phyloP scores from a whole-genome alignment of 1,139 yeast genomes.

The Petasospora fabianii region DNA sequence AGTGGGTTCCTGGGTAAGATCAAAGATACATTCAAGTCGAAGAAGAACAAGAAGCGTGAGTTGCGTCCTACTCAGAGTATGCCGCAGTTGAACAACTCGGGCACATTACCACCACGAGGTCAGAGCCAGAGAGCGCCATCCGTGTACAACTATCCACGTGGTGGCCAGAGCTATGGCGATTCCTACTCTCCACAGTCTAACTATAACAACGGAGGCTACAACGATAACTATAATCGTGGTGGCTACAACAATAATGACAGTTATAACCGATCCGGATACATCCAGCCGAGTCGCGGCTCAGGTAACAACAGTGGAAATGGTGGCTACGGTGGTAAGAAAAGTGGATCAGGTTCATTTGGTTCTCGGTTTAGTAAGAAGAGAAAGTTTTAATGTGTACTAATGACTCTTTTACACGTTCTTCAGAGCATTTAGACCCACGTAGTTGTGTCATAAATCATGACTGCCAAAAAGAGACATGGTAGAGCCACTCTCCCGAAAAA shows the following conservation, averaged over 20 bases:
- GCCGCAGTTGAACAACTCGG: constrained; percentile 14
- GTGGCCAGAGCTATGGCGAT: constrained; percentile 4
- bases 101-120: constrained; percentile 14
- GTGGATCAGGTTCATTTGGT: neutral
- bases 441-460: too few relatives aligned
- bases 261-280: constrained; percentile 7
- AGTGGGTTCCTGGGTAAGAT: constrained; percentile 41
- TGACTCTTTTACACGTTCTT: too few relatives aligned
- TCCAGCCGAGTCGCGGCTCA: neutral
- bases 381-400: constrained; percentile 1
- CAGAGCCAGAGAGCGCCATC: constrained; percentile 8
- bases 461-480: too few relatives aligned
- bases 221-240: constrained; percentile 1
- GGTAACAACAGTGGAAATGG: neutral
- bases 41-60: constrained; percentile 10
- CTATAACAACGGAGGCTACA: constrained; percentile 3
- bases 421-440: too few relatives aligned
- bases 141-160: constrained; percentile 13
- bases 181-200: constrained; percentile 2
- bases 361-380: constrained; percentile 5
- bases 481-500: neutral
- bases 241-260: neutral
- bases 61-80: constrained; percentile 12
- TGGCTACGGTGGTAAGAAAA: neutral
- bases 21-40: constrained; percentile 22